These are phyloP conservation scores for Saussurea involucrata DNA, from an alignment of 129 eudicot species.

Conservation along the genomic window DNA sequence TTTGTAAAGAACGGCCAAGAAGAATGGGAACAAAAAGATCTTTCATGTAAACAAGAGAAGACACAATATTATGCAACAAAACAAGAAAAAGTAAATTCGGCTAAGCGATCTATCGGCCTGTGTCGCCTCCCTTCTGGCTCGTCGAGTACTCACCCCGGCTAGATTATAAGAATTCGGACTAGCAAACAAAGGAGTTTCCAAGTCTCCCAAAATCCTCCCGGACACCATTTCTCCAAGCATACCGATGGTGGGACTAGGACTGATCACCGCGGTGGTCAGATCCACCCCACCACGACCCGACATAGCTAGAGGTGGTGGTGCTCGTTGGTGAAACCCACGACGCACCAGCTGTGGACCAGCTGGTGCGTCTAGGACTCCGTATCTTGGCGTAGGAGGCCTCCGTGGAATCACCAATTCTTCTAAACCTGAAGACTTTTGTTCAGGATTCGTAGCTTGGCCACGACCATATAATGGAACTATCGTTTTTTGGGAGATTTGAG, in stretches of 20 bases:
- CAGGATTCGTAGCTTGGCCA: conserved; percentile 31
- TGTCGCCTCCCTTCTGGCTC: conserved; percentile 39
- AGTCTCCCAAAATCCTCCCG: neutral
- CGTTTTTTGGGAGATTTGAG: conserved; percentile 38
- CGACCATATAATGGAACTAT: conserved; percentile 63
- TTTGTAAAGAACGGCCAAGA: neutral
- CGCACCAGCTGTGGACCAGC: conserved; percentile 2
- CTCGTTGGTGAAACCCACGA: neutral
- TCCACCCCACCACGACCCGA: neutral
- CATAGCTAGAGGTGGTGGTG: neutral
- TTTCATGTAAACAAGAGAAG: neutral
- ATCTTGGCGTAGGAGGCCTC: conserved; percentile 48
- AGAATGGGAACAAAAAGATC: neutral
- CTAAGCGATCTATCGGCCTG: conserved; percentile 61
- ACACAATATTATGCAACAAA: conserved; percentile 58
- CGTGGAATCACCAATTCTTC: conserved; percentile 32
- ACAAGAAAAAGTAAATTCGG: conserved; percentile 53
- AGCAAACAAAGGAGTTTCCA: neutral
- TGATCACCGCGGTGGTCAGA: neutral
- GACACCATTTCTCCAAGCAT: neutral
- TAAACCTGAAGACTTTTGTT: neutral
- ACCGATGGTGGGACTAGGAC: neutral
- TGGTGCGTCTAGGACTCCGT: conserved; percentile 9
- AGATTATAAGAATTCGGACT: neutral
- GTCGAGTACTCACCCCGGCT: neutral